Conservation (phyloP, 129 eudicot genomes). For the Mikania micrantha region DNA sequence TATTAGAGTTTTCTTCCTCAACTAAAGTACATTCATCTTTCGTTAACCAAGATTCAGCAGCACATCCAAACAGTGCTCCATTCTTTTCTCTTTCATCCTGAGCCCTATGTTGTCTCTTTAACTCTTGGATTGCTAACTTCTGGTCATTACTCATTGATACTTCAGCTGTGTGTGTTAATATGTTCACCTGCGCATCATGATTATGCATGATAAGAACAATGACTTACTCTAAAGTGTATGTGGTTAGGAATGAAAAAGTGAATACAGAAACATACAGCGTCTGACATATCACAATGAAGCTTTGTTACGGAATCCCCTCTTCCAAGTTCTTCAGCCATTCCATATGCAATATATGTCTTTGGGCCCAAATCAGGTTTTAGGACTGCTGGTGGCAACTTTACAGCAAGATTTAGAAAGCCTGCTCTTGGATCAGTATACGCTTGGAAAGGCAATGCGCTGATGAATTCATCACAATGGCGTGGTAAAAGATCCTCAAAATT, state of each 20-base stretch:
- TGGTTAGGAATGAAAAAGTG: background rate
- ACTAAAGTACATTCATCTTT: slow-evolving; percentile 4
- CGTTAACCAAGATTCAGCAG: slow-evolving; percentile 2
- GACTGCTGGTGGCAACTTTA: slow-evolving; percentile 57
- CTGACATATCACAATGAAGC: slow-evolving; percentile 97
- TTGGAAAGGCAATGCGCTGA: slow-evolving; percentile 71
- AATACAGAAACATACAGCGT: slow-evolving; percentile 57
- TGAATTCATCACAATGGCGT: slow-evolving; percentile 88
- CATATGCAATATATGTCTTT: slow-evolving; percentile 91
- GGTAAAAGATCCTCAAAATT: slow-evolving; percentile 82
- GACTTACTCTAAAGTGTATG: background rate
- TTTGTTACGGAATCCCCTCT: slow-evolving; percentile 95
- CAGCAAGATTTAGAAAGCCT: slow-evolving; percentile 79
- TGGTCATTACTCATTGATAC: slow-evolving; percentile 44
- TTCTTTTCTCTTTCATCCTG: slow-evolving; percentile 55
- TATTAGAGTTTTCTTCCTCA: slow-evolving; percentile 8
- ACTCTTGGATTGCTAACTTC: slow-evolving; percentile 34
- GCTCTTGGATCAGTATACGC: slow-evolving; percentile 78
- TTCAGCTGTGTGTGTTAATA: slow-evolving; percentile 73
- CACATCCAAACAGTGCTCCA: slow-evolving; percentile 3
- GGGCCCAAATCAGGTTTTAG: slow-evolving; percentile 95
- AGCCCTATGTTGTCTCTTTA: slow-evolving; percentile 64
- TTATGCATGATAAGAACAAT: background rate
- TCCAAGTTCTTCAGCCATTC: slow-evolving; percentile 78
- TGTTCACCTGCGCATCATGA: slow-evolving; percentile 66